phyloP scores from a whole-genome alignment of 345 rosid species.

The Reutealis trisperma region DNA sequence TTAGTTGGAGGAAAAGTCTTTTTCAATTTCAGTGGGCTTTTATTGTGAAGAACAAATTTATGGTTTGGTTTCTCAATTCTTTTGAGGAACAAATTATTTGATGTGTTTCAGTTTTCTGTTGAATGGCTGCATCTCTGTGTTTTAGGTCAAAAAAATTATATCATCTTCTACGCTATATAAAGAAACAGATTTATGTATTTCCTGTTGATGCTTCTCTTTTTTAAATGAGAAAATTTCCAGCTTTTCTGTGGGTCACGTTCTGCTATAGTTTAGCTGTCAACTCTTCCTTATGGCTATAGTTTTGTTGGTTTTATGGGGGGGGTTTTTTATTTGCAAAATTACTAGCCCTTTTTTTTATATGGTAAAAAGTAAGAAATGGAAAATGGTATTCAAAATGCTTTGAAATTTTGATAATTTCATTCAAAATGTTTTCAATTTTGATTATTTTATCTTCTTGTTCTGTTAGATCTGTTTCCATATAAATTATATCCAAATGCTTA shows the following conservation, averaged over 20 bases:
- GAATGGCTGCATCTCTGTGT: neutral
- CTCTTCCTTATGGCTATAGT: slow-evolving; percentile 15
- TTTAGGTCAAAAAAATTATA: too few species aligned
- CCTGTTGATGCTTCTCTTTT: slow-evolving; percentile 17
- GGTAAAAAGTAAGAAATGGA: slow-evolving; percentile 10
- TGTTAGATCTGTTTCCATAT: slow-evolving; percentile 14
- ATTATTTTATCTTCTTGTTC: neutral
- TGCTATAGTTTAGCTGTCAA: slow-evolving; percentile 23
- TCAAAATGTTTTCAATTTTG: neutral
- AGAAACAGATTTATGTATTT: slow-evolving; percentile 4
- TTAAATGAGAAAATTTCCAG: slow-evolving; percentile 21
- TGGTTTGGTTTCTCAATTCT: neutral
- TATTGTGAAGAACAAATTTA: neutral
- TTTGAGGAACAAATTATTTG: neutral
- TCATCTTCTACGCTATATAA: slow-evolving; percentile 13
- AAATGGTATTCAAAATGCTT: neutral
- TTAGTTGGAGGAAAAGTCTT: neutral
- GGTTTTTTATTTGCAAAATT: neutral
- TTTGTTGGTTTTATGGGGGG: too few species aligned
- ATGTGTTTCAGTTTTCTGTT: neutral
- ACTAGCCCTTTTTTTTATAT: neutral
- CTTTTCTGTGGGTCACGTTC: slow-evolving; percentile 16
- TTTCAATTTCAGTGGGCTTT: neutral
- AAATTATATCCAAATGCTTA: neutral
- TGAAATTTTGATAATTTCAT: neutral